A percentile compares a stretch with the other conserved stretches of the same genome.
Conservation (phyloP, 2,329 filamentous ascomycete species). For the Epichloe brachyelytri region DNA sequence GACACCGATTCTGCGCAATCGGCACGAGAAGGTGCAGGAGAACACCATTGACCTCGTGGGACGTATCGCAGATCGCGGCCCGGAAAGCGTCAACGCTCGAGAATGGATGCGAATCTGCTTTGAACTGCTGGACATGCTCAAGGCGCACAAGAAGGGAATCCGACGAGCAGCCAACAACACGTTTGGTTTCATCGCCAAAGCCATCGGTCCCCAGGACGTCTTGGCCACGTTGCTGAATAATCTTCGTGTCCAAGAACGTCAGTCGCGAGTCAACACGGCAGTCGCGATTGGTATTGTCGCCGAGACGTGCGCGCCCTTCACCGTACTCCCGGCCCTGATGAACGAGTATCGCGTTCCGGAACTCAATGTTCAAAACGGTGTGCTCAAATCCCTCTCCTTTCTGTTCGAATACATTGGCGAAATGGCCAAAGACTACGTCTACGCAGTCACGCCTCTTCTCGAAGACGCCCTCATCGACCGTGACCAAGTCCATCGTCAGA, state of each 20-base stretch:
- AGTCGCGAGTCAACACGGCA: constrained; percentile 95
- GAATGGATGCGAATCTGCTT: constrained; percentile 99
- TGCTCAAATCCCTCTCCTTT: constrained; percentile 93
- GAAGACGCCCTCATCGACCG: constrained; percentile 96
- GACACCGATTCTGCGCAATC: constrained; percentile 94
- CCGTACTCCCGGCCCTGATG: constrained; percentile 95
- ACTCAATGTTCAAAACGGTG: constrained; percentile 96
- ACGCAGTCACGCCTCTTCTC: constrained; percentile 87
- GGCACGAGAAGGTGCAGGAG: constrained; percentile 97
- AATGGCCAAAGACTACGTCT: constrained; percentile 99
- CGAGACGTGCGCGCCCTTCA: constrained; percentile 96
- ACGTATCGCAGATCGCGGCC: constrained; percentile 92
- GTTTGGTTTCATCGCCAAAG: constrained; percentile 98
- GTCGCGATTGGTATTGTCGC: constrained; percentile 98
- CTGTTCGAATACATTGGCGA: constrained; percentile 98
- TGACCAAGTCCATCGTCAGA: constrained; percentile 95
- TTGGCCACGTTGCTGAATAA: constrained; percentile 94
- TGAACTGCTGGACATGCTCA: constrained; percentile 96
- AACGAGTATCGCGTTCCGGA: constrained; percentile 98
- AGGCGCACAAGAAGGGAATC: constrained; percentile 99
- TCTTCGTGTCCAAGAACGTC: constrained; percentile 88
- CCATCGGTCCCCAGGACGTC: constrained; percentile 95
- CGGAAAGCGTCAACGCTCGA: constrained; percentile 88
- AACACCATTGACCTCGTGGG: constrained; percentile 98
- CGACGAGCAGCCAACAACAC: constrained; percentile 97